Conservation (phyloP, 768 basidiomycete species). For the Crassisporium funariophilum region DNA sequence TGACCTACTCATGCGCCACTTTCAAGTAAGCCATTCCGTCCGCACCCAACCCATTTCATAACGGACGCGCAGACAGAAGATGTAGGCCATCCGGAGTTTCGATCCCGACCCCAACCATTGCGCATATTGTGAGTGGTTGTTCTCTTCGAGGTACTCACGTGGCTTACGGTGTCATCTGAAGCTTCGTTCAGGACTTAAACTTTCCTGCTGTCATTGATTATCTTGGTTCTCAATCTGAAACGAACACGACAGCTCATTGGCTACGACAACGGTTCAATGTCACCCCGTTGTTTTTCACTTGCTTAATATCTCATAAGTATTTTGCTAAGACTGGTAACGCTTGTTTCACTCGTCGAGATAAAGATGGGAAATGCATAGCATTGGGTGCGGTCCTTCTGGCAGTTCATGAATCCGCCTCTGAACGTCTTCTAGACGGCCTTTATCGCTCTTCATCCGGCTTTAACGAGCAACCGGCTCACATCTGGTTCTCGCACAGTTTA, state of each 20-base stretch:
- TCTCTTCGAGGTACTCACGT: neutral
- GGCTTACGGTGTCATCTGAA: neutral
- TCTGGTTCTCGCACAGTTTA: constrained; percentile 9
- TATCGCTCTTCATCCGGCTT: constrained; percentile 3
- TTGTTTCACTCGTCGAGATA: neutral
- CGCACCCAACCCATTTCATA: neutral
- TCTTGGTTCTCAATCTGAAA: neutral
- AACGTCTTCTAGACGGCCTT: constrained; percentile 1
- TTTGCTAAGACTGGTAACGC: constrained; percentile 1
- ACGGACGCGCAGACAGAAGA: neutral
- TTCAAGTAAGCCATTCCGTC: neutral
- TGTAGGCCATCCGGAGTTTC: neutral
- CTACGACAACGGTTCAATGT: constrained; percentile 8
- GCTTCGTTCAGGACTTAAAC: constrained; percentile 8
- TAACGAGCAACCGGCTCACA: neutral
- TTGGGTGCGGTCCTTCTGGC: neutral
- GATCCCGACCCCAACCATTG: neutral
- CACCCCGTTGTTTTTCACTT: constrained; percentile 4
- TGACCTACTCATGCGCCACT: neutral
- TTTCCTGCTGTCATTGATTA: neutral
- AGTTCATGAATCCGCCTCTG: neutral
- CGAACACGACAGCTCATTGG: constrained; percentile 5
- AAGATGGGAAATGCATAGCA: neutral
- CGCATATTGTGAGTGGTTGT: constrained; percentile 1
- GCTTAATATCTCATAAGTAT: neutral